A percentile compares a stretch with the other conserved stretches of the same genome.
Conservation (phyloP, 225 moss, liverwort and hornwort species). For the Pleurozium schreberi region DNA sequence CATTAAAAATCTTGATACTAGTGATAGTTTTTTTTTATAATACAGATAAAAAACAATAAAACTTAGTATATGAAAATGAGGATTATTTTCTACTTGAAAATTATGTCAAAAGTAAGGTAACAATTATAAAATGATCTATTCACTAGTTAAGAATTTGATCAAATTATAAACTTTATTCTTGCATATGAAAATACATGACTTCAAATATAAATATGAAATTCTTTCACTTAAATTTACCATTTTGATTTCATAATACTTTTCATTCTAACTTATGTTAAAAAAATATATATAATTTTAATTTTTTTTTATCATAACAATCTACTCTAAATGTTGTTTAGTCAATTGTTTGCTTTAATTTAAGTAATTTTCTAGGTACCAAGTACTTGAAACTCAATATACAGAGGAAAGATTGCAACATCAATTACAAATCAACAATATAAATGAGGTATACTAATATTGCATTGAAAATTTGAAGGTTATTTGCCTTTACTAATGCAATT, state of each 20-base stretch:
- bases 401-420: not conserved
- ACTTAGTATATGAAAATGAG: not conserved
- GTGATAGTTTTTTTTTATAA: not conserved
- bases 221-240: not conserved
- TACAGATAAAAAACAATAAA: not conserved
- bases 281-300: not conserved
- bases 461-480: no score
- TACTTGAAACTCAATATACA: not conserved
- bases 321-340: no score
- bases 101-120: not conserved
- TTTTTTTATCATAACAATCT: no score
- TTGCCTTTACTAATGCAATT: not conserved
- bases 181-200: no score
- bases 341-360: not conserved
- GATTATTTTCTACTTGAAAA: not conserved
- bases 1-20: not conserved
- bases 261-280: not conserved
- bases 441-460: not conserved
- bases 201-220: not conserved
- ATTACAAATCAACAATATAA: not conserved
- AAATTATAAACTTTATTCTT: not conserved
- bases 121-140: not conserved
- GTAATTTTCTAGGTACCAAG: not conserved
- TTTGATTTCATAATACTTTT: not conserved
- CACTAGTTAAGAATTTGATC: no score